Evolutionary conservation across 495 filamentous ascomycete genomes (phyloP).

Genomic region (Articulospora tetracladia): DNA sequence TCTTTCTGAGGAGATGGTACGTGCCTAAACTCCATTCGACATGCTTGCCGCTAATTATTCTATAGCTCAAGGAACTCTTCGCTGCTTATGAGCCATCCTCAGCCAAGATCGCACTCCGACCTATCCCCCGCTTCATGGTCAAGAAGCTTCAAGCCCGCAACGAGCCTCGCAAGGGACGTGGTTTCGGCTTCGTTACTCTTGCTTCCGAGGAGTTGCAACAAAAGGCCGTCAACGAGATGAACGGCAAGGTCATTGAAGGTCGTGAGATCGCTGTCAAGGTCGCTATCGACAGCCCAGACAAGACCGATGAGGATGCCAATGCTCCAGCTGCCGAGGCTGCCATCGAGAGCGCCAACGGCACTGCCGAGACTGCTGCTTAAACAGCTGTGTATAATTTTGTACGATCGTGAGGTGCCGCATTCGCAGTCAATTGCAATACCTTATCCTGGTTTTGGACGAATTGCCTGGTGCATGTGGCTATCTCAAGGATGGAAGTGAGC

Average conservation of each 20-base stretch:
- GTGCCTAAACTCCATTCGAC: constrained; percentile 17
- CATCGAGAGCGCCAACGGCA: constrained; percentile 28
- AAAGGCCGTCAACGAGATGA: constrained; percentile 97
- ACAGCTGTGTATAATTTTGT: constrained; percentile 26
- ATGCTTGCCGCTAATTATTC: constrained; percentile 36
- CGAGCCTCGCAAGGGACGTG: constrained; percentile 98
- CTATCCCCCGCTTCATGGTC: constrained; percentile 99
- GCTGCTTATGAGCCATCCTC: constrained; percentile 80
- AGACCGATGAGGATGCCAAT: constrained; percentile 81
- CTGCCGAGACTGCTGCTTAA: constrained; percentile 30
- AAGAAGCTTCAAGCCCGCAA: constrained; percentile 98
- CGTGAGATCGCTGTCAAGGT: constrained; percentile 99
- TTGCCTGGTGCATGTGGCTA: neutral
- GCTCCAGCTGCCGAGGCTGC: constrained; percentile 39
- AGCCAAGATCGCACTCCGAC: constrained; percentile 96
- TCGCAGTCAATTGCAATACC: constrained; percentile 15
- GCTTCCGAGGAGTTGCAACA: constrained; percentile 92
- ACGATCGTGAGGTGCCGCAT: constrained; percentile 23
- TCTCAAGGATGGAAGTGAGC: constrained; percentile 9
- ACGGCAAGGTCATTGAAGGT: constrained; percentile 96
- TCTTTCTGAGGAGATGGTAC: constrained; percentile 92
- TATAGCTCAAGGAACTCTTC: constrained; percentile 94
- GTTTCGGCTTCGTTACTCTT: constrained; percentile 96
- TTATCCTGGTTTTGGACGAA: constrained; percentile 23
- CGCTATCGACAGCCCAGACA: constrained; percentile 97